Evolutionary conservation across 345 rosid species (phyloP).

Genomic region (Orychophragmus violaceus): DNA sequence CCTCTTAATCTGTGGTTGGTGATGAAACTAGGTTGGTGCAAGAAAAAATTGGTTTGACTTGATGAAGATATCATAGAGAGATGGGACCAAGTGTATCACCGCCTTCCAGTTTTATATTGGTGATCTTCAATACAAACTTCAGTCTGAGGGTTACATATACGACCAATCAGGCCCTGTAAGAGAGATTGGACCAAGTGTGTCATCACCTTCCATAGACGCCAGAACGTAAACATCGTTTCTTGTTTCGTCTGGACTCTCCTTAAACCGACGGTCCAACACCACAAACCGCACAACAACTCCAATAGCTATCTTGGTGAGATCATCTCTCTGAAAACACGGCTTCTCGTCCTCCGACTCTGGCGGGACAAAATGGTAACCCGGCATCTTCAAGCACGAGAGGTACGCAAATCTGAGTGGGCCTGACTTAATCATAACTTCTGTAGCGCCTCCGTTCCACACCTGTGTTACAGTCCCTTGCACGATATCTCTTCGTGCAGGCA

Average conservation of each 20-base stretch:
- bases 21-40: too few species aligned
- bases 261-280: conserved; percentile 23
- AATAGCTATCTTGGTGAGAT: conserved; percentile 20
- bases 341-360: not conserved
- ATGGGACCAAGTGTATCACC: too few species aligned
- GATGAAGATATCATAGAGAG: too few species aligned
- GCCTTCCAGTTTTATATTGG: too few species aligned
- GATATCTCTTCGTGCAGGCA: conserved; percentile 23
- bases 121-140: too few species aligned
- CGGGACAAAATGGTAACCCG: conserved; percentile 15
- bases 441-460: conserved; percentile 15
- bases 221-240: conserved; percentile 19
- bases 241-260: not conserved
- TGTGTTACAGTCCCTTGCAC: conserved; percentile 29
- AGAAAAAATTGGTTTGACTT: too few species aligned
- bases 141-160: conserved; percentile 18
- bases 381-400: conserved; percentile 25
- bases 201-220: conserved; percentile 17
- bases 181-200: conserved; percentile 26
- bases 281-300: conserved; percentile 25
- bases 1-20: too few species aligned
- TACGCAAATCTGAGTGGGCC: conserved; percentile 25
- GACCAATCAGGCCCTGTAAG: conserved; percentile 28
- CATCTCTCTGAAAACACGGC: conserved; percentile 17
- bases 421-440: not conserved